Evolutionary conservation across 352 stramenopile species (phyloP), one percentile per base, ranked within the genome.

Genomic region (Pythium guiyangense): DNA sequence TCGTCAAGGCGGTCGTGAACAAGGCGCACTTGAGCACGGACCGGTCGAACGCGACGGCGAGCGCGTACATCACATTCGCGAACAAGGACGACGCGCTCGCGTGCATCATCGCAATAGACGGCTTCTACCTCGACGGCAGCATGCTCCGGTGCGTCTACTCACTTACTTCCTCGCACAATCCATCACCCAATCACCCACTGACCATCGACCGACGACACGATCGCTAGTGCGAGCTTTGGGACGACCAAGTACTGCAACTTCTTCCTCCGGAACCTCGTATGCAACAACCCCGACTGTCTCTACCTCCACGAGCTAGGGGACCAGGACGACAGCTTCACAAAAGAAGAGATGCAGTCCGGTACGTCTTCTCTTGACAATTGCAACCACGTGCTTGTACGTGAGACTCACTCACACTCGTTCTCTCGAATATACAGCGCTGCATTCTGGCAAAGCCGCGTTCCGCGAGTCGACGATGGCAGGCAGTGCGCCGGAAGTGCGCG

Each of bases 241-340:
- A 98, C 92, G 15, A 98, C 90, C 56, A 98, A 98, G 73, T 98
- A 98, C 65, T 98, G 94, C 73, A 97, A 97, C 67, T 92, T 88
- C 57, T 98, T 98, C 60, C 66, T 98, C 35, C 77, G 88, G 6
- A 92, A 91, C 60, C 77, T 96, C 49, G 66, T 80, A 50, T 98
- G 94, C 65, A 97, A 91, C 68, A 98, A 98, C 61, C 80, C 89
- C 0, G 94, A 98, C 34, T 98, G 94, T 64, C 71, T 98, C 8
- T 98, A 98, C 63, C 69, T 98, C 34, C 94, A 98, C 68, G 88
- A 96, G 45, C 71, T 97, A 9, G 94, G 89, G 15, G 85, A 97
- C 44, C 81, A 95, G 49, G 87, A 95, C 49, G 87, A 97, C 69
- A 95, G 93, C 43, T 98, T 97, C 63, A 97, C 92, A 18, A 98